Conservation (phyloP, 352 stramenopile species). For the Aphanomyces cochlioides region DNA sequence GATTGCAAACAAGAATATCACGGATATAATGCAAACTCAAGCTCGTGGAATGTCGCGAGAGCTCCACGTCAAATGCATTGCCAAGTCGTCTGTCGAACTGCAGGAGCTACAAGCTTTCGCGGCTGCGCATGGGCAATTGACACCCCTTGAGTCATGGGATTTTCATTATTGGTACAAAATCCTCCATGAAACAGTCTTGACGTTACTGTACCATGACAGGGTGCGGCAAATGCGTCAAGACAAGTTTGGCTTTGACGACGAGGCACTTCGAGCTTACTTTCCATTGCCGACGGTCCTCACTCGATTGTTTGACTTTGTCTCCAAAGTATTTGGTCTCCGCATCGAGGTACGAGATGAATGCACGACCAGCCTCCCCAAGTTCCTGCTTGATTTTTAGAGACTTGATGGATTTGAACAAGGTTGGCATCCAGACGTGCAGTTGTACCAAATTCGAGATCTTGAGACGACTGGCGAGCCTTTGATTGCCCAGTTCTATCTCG, state of each 20-base stretch:
- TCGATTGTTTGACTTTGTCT: conserved; percentile 93
- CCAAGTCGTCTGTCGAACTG: conserved; percentile 89
- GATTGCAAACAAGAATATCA: conserved; percentile 90
- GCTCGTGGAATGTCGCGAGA: conserved; percentile 92
- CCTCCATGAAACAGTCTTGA: background rate
- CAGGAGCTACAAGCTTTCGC: conserved; percentile 86
- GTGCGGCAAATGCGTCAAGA: conserved; percentile 93
- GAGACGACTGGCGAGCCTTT: conserved; percentile 59
- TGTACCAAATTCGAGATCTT: conserved; percentile 90
- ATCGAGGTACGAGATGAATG: conserved; percentile 52
- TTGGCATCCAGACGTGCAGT: conserved; percentile 95
- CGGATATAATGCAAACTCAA: conserved; percentile 94
- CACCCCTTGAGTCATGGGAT: conserved; percentile 91
- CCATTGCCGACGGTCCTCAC: conserved; percentile 88
- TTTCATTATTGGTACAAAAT: conserved; percentile 84
- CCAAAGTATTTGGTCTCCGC: conserved; percentile 91
- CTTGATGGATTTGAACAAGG: conserved; percentile 40
- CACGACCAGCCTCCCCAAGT: conserved; percentile 29
- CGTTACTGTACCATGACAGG: conserved; percentile 33
- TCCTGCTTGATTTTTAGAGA: background rate
- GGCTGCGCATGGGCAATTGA: conserved; percentile 61
- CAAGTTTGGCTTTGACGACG: conserved; percentile 94
- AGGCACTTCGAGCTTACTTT: conserved; percentile 98
- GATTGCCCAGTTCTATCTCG: conserved; percentile 95
- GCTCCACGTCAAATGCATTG: conserved; percentile 90